Conservation (phyloP, 768 basidiomycete genomes). For the Leccinum truebloodii region DNA sequence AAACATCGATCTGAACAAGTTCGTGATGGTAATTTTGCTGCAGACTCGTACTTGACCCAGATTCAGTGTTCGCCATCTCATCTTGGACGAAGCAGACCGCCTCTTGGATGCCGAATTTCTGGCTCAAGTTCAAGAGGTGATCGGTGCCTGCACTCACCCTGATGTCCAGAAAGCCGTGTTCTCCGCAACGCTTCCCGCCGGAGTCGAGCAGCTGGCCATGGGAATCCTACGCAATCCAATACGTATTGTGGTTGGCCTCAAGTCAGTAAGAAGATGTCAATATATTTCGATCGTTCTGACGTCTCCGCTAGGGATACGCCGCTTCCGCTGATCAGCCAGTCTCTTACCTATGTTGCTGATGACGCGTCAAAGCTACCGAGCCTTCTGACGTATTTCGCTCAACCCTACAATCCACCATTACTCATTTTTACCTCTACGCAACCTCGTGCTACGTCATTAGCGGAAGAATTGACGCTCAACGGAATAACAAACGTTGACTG, state of each 20-base stretch:
- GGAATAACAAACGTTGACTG: slow-evolving; percentile 82
- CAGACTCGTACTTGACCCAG: slow-evolving; percentile 6
- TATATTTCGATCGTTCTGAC: slow-evolving; percentile 16
- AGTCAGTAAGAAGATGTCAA: slow-evolving; percentile 51
- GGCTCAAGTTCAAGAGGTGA: slow-evolving; percentile 84
- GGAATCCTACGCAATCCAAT: slow-evolving; percentile 83
- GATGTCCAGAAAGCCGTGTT: slow-evolving; percentile 85
- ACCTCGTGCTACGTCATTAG: slow-evolving; percentile 75
- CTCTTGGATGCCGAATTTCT: slow-evolving; percentile 89
- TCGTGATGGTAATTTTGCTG: slow-evolving; percentile 28
- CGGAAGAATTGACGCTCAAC: slow-evolving; percentile 79
- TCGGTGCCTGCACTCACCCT: slow-evolving; percentile 70
- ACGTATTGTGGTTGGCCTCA: slow-evolving; percentile 93
- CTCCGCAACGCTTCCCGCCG: slow-evolving; percentile 91
- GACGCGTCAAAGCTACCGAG: slow-evolving; percentile 95
- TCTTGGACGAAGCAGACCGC: slow-evolving; percentile 91
- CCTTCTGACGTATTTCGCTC: slow-evolving; percentile 73
- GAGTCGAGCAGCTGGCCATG: slow-evolving; percentile 85
- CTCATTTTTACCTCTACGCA: slow-evolving; percentile 92
- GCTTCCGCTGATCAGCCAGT: slow-evolving; percentile 85
- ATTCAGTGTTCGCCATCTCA: slow-evolving; percentile 76
- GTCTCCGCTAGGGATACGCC: slow-evolving; percentile 76
- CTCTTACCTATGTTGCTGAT: slow-evolving; percentile 87
- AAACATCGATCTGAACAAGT: slow-evolving; percentile 72
- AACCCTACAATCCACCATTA: slow-evolving; percentile 87